Conservation (phyloP, 306 rosid genomes). For the Cotoneaster glaucophyllus region DNA sequence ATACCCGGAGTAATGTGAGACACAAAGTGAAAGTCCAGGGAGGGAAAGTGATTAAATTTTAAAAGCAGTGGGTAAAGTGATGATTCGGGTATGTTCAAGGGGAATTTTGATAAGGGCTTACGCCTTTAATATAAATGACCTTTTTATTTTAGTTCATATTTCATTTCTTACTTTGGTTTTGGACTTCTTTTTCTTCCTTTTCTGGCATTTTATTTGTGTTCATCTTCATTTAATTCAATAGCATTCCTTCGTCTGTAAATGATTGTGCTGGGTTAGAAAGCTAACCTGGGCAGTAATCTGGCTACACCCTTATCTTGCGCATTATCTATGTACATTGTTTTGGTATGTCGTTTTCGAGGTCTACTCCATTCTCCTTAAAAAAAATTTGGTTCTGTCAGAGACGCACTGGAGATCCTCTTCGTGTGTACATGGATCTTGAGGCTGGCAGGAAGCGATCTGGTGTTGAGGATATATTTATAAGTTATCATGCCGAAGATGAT, state of each 20-base stretch:
- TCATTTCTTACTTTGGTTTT: neutral
- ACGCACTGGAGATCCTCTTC: conserved; percentile 62
- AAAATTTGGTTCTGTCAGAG: conserved; percentile 38
- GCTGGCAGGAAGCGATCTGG: conserved; percentile 75
- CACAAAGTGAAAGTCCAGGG: neutral
- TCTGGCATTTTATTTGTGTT: neutral
- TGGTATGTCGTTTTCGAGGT: conserved; percentile 1
- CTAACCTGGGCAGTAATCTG: neutral
- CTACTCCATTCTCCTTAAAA: conserved; percentile 5
- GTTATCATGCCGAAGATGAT: conserved; percentile 87
- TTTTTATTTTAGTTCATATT: neutral
- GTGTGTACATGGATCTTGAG: conserved; percentile 91
- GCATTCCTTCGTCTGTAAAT: neutral
- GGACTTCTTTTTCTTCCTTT: neutral
- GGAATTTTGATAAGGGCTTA: neutral
- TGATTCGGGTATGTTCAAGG: neutral
- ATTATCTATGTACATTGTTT: neutral
- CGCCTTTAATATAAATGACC: neutral
- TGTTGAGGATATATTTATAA: conserved; percentile 63
- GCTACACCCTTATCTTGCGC: neutral
- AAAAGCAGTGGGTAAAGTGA: neutral
- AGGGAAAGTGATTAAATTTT: neutral
- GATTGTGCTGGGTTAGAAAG: neutral
- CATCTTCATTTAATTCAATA: neutral
- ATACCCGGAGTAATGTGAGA: neutral